Conservation (phyloP, 2,329 filamentous ascomycete species). For the Monosporascus sp. region DNA sequence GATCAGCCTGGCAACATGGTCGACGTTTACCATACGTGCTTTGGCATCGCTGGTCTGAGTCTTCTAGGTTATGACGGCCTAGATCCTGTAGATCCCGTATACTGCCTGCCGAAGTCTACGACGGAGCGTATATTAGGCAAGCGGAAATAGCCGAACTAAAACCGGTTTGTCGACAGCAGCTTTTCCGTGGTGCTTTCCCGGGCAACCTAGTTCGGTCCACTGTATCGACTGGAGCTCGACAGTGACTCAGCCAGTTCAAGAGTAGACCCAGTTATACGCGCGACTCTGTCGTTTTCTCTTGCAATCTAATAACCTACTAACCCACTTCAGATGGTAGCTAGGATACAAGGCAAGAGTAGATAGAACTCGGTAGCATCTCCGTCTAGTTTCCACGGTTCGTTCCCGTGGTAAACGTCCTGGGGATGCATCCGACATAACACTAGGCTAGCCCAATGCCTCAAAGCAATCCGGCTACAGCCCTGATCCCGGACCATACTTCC, state of each 20-base stretch:
- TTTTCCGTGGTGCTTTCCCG: neutral
- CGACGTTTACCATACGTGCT: constrained; percentile 93
- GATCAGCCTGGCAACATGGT: constrained; percentile 92
- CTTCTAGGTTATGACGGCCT: constrained; percentile 73
- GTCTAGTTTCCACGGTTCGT: neutral
- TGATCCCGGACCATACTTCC: too few relatives aligned
- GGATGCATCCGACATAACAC: neutral
- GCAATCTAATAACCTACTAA: constrained; percentile 65
- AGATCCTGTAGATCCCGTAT: constrained; percentile 78
- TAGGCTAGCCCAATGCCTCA: too few relatives aligned
- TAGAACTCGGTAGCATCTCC: constrained; percentile 14
- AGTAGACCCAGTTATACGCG: constrained; percentile 4
- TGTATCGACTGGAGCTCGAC: neutral
- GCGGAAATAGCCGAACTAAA: constrained; percentile 19
- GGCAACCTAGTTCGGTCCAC: too few relatives aligned
- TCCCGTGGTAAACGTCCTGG: neutral
- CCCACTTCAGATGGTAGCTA: constrained; percentile 44
- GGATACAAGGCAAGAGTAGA: constrained; percentile 71
- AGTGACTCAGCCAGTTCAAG: neutral
- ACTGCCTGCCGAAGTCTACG: constrained; percentile 71
- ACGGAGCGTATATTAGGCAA: constrained; percentile 52
- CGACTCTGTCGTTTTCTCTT: constrained; percentile 39
- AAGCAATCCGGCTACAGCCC: too few relatives aligned
- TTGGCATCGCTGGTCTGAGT: constrained; percentile 83
- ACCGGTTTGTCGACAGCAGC: neutral